Base-by-base conservation (phyloP, 2,329 filamentous ascomycete species). In the Neonectria hederae region DNA sequence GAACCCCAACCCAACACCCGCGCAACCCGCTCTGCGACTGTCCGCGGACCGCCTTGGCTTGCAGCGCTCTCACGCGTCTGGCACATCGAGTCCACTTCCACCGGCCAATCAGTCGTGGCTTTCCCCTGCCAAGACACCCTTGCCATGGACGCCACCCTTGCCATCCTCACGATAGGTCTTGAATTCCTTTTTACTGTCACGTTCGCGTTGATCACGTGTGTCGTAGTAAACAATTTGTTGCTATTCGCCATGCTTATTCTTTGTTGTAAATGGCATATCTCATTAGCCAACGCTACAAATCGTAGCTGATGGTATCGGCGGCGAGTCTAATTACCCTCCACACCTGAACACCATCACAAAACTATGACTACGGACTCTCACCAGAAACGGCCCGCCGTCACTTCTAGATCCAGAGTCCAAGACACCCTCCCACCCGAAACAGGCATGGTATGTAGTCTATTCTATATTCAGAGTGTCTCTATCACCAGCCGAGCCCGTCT, bases 121-220 rank as follows among this genome's bases (percentile, higher is more conserved):
- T 5, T 63, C 64, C 70, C 69, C 70, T 72, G 70, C 69, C 69
- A 72, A 73, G 70, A 62, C 32, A 61, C 61, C 49, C 52, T 58
- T 58, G 28, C 13, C 40, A 3, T 10, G 14, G 21, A 26, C 70
- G 70, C 67, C 69, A 72, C 70, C 67, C 59, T 38, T 59, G 59
- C 46, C 51, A 42, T 55, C 42, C 59, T 54, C 28, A 13, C 55
- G 4, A 11, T 26, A 22, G n/a, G n/a, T 42, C 17, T 14, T 32
- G 24, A n/a, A 21, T 22, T 24, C 28, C 21, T 51, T 68, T 59
- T 40, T 26, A 8, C 3, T 22, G 22, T 45, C 22, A 10, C 30
- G 32, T 38, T 42, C 21, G 32, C 56, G 14, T 51, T 32, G 30
- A 28, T 32, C 43, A 54, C 58, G 49, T 54, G 58, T 32, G 14